Evolutionary conservation across 352 stramenopile genomes (phyloP).

Genomic region (Plasmopara viticola): DNA sequence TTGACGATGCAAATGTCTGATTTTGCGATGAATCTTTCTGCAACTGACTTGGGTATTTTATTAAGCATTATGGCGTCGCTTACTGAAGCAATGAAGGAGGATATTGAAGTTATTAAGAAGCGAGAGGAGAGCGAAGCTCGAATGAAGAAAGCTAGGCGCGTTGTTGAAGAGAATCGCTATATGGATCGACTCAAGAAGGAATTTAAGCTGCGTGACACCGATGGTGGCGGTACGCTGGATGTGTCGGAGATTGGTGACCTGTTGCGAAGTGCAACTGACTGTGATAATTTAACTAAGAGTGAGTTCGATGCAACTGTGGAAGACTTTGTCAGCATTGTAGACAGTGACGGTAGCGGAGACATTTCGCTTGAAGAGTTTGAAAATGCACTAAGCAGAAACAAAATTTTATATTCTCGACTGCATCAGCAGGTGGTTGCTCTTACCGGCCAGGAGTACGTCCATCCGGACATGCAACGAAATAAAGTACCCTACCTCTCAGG

Average conservation of each 20-base stretch:
- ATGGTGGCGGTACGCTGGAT: conserved; percentile 70
- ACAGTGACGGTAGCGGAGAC: conserved; percentile 73
- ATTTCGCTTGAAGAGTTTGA: conserved; percentile 84
- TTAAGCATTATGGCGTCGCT: conserved; percentile 63
- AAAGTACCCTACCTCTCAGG: conserved; percentile 59
- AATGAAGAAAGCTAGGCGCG: conserved; percentile 39
- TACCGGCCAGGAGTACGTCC: conserved; percentile 72
- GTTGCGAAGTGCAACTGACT: conserved; percentile 59
- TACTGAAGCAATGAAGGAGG: conserved; percentile 65
- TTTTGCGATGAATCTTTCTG: conserved; percentile 77
- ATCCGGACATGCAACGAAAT: conserved; percentile 53
- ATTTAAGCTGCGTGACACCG: conserved; percentile 64
- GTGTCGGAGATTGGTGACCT: conserved; percentile 57
- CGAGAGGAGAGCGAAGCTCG: conserved; percentile 40
- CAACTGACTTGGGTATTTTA: conserved; percentile 75
- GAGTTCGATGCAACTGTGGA: conserved; percentile 73
- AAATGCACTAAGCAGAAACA: conserved; percentile 55
- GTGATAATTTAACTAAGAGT: conserved; percentile 59
- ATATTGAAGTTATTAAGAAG: conserved; percentile 50
- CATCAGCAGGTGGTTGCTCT: conserved; percentile 57
- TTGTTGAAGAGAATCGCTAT: conserved; percentile 61
- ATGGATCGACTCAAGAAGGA: conserved; percentile 65
- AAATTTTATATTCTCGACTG: conserved; percentile 58
- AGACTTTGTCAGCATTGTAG: conserved; percentile 74
- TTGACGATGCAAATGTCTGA: conserved; percentile 79